These are phyloP conservation scores for Phytopythium cucurbitacearum DNA, from an alignment of 352 stramenopile genomes.

Conservation along the genomic window DNA sequence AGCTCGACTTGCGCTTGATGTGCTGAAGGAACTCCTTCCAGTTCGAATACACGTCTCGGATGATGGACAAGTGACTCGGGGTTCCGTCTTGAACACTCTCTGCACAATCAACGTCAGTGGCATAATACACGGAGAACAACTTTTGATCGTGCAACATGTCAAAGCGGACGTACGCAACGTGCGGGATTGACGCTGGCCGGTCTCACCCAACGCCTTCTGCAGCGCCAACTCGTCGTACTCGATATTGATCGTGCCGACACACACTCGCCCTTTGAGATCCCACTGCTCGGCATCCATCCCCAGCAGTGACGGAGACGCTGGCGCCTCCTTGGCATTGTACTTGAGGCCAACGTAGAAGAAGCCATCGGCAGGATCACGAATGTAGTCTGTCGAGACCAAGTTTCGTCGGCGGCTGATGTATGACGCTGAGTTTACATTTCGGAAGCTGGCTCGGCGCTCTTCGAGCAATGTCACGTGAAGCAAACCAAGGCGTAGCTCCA, in stretches of 20 bases:
- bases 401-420: conserved; percentile 23
- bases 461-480: conserved; percentile 34
- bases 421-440: conserved; percentile 1
- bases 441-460: not conserved
- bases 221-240: conserved; percentile 56
- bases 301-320: conserved; percentile 1
- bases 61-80: conserved; percentile 41
- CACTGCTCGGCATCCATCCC: conserved; percentile 22
- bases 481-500: conserved; percentile 54
- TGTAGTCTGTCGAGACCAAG: conserved; percentile 61
- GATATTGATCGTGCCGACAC: conserved; percentile 48
- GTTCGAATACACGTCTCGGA: conserved; percentile 41
- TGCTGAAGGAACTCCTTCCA: conserved; percentile 34
- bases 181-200: conserved; percentile 6
- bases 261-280: conserved; percentile 59
- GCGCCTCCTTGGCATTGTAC: conserved; percentile 26
- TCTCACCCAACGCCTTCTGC: conserved; percentile 21
- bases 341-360: conserved; percentile 72
- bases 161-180: conserved; percentile 11
- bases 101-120: not conserved
- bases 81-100: conserved; percentile 21
- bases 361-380: conserved; percentile 51
- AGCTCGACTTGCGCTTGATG: not conserved
- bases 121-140: not conserved
- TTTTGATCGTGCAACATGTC: not conserved